Base-by-base conservation (phyloP, 805 yeast species). In the Wickerhamiella vanderwaltii region DNA sequence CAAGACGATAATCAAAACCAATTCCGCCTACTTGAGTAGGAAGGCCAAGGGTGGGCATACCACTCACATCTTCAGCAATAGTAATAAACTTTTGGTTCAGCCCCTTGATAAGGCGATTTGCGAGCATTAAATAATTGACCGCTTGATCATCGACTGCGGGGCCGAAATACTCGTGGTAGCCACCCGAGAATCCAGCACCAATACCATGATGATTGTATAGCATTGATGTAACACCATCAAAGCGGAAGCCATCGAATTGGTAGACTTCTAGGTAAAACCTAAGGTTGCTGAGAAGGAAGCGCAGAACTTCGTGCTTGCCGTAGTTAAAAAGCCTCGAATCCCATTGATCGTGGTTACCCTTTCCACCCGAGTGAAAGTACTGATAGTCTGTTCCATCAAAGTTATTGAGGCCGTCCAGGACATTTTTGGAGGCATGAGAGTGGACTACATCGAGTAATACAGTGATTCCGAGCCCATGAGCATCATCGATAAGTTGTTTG, bases 201-300 rank as follows among this genome's bases (percentile, higher is more conserved):
- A 84, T 72, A 35, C 98, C 98, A 60, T 88, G 98, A 58, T 88
- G 97, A 34, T 71, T 58, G 58, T 88, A 88, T 25, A 88, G 65
- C 95, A 88, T 87, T 42, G 85, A 74, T 18, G 97, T 88, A 39
- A 88, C 95, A 48, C 98, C 98, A 59, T 88, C 98, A 51, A 88
- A 88, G 55, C 98, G 69, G 64, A 87, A 88, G 4, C 98, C 98
- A 55, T 88, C 98, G 60, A 88, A 88, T 44, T 75, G 69, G 61
- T 76, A 88, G 48, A 75, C 84, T 41, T 86, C 93, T 38, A 86
- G 63, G 61, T 75, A 91, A 59, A 72, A 88, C 44, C 86, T 80
- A 56, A 88, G 67, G 60, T 88, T 91, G 12, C 91, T 75, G 44
- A 88, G 68, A 47, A 88, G 62, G 56, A 91, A 88, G 52, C 96